Conservation (phyloP, 75 land plant species). For the Cupressus sempervirens region DNA sequence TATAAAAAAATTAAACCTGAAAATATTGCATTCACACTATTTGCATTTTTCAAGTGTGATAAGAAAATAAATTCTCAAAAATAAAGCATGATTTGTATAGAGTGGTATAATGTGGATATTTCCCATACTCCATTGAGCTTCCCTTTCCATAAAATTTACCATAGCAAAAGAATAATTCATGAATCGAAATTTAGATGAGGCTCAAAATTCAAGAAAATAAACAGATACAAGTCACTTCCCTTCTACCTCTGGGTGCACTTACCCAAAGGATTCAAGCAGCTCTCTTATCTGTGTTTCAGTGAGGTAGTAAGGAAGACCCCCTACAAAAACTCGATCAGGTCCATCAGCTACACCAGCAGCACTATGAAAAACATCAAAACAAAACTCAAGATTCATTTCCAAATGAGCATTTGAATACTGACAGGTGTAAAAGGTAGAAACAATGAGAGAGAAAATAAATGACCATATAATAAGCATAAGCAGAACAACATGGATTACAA, state of each 20-base stretch:
- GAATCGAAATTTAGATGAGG: background rate
- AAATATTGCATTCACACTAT: background rate
- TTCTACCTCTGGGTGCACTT: background rate
- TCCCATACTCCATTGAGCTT: background rate
- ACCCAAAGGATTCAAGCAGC: constrained; percentile 64
- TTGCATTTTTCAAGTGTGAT: background rate
- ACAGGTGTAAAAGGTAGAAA: background rate
- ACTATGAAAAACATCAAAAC: constrained; percentile 17
- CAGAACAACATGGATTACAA: background rate
- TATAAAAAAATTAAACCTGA: background rate
- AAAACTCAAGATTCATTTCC: background rate
- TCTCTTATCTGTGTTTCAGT: constrained; percentile 59
- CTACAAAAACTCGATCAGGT: constrained; percentile 93
- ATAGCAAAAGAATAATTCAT: background rate
- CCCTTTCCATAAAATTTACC: background rate
- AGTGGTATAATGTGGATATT: background rate
- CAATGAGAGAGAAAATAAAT: background rate
- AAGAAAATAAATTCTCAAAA: background rate
- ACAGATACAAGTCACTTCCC: background rate
- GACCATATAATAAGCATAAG: background rate
- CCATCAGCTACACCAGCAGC: constrained; percentile 85
- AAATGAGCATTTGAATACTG: background rate
- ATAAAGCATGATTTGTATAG: background rate
- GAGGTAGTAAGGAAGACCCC: constrained; percentile 75
- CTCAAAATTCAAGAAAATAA: background rate